Evolutionary conservation across 2,329 filamentous ascomycete species (phyloP).

Genomic region (Huntiella savannae): DNA sequence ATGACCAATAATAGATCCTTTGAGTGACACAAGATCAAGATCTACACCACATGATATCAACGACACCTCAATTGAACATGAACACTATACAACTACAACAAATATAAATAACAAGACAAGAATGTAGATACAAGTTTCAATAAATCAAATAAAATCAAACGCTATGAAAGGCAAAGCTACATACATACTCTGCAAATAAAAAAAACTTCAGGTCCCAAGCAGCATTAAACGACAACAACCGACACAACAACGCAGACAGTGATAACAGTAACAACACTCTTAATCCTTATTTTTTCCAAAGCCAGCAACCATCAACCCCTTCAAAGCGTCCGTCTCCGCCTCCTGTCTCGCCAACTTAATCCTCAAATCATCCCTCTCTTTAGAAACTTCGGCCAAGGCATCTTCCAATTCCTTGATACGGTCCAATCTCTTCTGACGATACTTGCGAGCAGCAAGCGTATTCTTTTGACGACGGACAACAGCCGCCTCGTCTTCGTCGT

Average conservation of each 20-base stretch:
- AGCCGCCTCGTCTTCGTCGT: constrained; percentile 8
- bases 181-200: background rate
- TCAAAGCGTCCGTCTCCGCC: constrained; percentile 43
- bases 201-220: background rate
- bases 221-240: background rate
- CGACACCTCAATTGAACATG: background rate
- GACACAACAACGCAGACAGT: background rate
- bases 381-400: constrained; percentile 36
- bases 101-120: too few relatives aligned
- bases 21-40: background rate
- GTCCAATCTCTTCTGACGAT: constrained; percentile 51
- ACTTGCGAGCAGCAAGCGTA: constrained; percentile 52
- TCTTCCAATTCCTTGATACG: constrained; percentile 42
- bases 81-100: background rate
- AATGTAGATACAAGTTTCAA: too few relatives aligned
- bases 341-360: constrained; percentile 44
- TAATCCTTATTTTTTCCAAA: background rate
- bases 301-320: constrained; percentile 24
- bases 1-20: background rate
- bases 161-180: background rate
- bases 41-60: background rate
- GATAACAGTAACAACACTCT: background rate
- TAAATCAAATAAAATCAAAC: background rate
- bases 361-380: constrained; percentile 44
- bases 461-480: constrained; percentile 35